Evolutionary conservation across 257 asterid genomes (phyloP).

Genomic region (Verbascum thapsus): DNA sequence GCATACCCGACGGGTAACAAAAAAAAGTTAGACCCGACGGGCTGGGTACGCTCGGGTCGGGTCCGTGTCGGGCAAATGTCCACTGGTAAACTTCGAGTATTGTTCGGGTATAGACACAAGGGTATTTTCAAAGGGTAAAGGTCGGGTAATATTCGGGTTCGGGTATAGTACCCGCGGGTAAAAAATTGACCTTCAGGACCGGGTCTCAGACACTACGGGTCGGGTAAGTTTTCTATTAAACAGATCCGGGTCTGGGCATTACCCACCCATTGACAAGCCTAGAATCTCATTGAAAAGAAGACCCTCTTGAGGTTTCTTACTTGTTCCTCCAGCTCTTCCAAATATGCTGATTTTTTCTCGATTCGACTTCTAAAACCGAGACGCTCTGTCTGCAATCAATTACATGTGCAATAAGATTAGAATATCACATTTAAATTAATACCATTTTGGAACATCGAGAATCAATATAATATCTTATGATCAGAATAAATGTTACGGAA

Average conservation of each 20-base stretch:
- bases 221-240: too few relatives aligned
- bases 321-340: conserved; percentile 79
- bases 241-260: conserved; percentile 4
- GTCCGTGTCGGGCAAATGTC: too few relatives aligned
- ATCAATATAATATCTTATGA: conserved; percentile 3
- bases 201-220: too few relatives aligned
- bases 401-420: conserved; percentile 3
- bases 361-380: conserved; percentile 63
- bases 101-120: too few relatives aligned
- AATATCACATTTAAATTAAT: conserved; percentile 24
- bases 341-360: conserved; percentile 77
- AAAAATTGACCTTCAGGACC: too few relatives aligned
- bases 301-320: conserved; percentile 40
- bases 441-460: conserved; percentile 7
- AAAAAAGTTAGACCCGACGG: too few relatives aligned
- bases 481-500: conserved; percentile 1
- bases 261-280: conserved; percentile 20
- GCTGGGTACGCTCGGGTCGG: too few relatives aligned
- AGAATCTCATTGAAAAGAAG: conserved; percentile 18
- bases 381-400: conserved; percentile 58
- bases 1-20: too few relatives aligned
- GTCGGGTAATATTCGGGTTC: too few relatives aligned
- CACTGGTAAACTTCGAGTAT: too few relatives aligned
- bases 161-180: too few relatives aligned
- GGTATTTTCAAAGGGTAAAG: too few relatives aligned